These are phyloP conservation scores for Colletotrichum simmondsii DNA, from an alignment of 2,329 filamentous ascomycete genomes.

Conservation along the genomic window DNA sequence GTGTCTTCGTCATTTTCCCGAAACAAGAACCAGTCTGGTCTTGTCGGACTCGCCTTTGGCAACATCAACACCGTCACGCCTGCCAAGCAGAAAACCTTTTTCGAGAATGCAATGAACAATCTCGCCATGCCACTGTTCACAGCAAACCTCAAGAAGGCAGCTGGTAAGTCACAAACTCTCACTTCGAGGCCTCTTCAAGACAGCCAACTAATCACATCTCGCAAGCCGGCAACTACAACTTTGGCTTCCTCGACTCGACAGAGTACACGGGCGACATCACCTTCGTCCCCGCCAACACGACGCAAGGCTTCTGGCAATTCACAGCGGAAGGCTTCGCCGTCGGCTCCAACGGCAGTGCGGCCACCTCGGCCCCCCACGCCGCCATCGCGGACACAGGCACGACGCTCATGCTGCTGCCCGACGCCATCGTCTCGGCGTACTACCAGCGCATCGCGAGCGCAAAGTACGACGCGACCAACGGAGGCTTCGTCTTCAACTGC, in stretches of 20 bases:
- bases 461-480: slow-evolving; percentile 52
- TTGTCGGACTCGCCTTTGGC: slow-evolving; percentile 57
- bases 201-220: background rate
- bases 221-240: slow-evolving; percentile 48
- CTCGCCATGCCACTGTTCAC: slow-evolving; percentile 46
- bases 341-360: slow-evolving; percentile 45
- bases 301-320: slow-evolving; percentile 73
- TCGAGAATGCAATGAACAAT: slow-evolving; percentile 44
- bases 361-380: slow-evolving; percentile 37
- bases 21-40: slow-evolving; percentile 50
- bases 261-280: slow-evolving; percentile 68
- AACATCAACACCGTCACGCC: slow-evolving; percentile 55
- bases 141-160: slow-evolving; percentile 47
- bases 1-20: slow-evolving; percentile 52
- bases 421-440: slow-evolving; percentile 65
- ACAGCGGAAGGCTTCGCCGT: slow-evolving; percentile 64
- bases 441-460: slow-evolving; percentile 68
- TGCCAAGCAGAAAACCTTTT: slow-evolving; percentile 54
- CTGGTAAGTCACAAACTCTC: slow-evolving; percentile 39
- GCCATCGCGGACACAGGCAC: slow-evolving; percentile 79
- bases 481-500: slow-evolving; percentile 71
- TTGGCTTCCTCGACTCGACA: slow-evolving; percentile 62
- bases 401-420: slow-evolving; percentile 70
- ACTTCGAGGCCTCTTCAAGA: background rate
- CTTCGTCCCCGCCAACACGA: slow-evolving; percentile 65